Base-by-base conservation (phyloP, 352 stramenopile genomes). In the Phytophthora pluvialis region DNA sequence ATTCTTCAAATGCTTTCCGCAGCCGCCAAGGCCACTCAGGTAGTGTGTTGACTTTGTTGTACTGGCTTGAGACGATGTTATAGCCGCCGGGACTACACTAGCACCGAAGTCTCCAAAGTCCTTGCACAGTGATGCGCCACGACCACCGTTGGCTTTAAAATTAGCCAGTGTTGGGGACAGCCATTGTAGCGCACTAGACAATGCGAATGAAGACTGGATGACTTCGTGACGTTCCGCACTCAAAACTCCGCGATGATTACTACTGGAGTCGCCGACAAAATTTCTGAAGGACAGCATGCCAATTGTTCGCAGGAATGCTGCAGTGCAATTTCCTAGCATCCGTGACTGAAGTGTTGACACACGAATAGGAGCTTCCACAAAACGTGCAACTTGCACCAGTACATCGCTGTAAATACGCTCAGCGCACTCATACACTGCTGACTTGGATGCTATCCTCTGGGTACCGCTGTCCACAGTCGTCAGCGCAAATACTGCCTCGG, bases 381-480 rank as follows among this genome's bases (percentile, higher is more conserved):
- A 96, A 12, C 86, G 74, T 40, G 88, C 90, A 13, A 94, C 78
- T 64, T 94, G 82, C 58, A 96, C 88, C 42, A 96, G 62, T 18
- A 92, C 84, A 59, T 96, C 88, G 32, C 83, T 94, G 70, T 86
- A 96, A 48, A 93, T 89, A 9, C 86, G 80, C 51, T 96, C 88
- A 6, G 84, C 84, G 28, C 75, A 91, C 33, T 94, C 84, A 52
- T 88, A 91, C 18, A 90, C 83, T 16, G 80, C 72, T 35, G 73
- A 72, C 38, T 86, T 88, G 7, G 81, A 70, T 32, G 73, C 59
- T 38, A 69, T 72, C 51, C 73, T 73, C 31, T 70, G 67, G 43
- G 50, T 65, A 55, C 67, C 74, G 46, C 33, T 80, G 11, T 87
- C 79, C 15, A 66, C 48, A 13, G 73, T 72, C 11, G 77, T 83